Evolutionary conservation across 306 rosid genomes (phyloP), one percentile per base, ranked within the genome.

Genomic region (Geum urbanum): DNA sequence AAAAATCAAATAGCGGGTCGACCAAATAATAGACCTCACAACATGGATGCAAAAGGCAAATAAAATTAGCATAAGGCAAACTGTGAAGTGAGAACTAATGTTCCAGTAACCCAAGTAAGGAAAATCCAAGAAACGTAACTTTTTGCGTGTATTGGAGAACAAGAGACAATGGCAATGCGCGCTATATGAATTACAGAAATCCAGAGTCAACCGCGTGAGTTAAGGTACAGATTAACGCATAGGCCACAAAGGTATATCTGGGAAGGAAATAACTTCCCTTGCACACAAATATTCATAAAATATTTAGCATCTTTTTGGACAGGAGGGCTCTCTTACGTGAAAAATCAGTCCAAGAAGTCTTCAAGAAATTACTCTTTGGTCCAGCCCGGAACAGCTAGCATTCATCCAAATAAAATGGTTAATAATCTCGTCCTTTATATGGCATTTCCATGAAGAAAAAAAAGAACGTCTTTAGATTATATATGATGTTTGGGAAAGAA

Each of bases 361-460:
- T 69, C 67, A 46, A 40, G 56, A 65, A 24, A 22, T 54, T 72
- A 67, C 66, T 72, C 77, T 72, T 73, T 71, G 63, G 39, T 37
- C 46, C 46, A 9, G 49, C 67, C 75, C 72, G 58, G 40, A 20
- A 45, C 70, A 73, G 41, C 60, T 71, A 78, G 58, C 39, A 35
- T 73, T 61, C 73, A 7, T 37, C 83, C 81, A 72, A 74, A 72
- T 62, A 51, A 32, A 41, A 55, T 19, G 70, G 54, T 86, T 80
- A 94, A 78, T 84, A 90, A 8, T 92, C 95, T 43, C 91, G 82
- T 73, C 97, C 96, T 76, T 87, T 88, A 70, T 85, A 88, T 5
- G 86, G 90, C 72, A 86, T 84, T 76, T 94, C 98, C 98, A 66
- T 35, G 62, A 39, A 48, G 20, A n/a, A 56, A 48, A 35, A n/a